Evolutionary conservation across 2,329 filamentous ascomycete genomes (phyloP).

Genomic region (Metarhizium humberi): DNA sequence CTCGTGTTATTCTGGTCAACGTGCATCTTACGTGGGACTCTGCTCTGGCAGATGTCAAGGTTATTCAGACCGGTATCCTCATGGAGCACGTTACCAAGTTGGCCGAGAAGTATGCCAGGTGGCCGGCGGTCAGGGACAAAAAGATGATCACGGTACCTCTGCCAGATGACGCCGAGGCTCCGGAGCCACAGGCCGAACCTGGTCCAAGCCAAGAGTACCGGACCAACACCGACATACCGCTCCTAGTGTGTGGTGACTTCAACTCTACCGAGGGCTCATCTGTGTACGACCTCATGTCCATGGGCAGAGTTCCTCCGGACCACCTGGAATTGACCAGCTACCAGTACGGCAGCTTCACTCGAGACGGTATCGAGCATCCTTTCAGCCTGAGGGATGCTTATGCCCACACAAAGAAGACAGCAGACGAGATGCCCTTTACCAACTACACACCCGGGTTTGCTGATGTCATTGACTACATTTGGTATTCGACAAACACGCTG

Average conservation of each 20-base stretch:
- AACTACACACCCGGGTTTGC: slow-evolving; percentile 95
- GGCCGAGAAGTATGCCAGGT: slow-evolving; percentile 74
- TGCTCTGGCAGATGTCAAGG: slow-evolving; percentile 82
- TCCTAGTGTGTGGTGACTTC: slow-evolving; percentile 91
- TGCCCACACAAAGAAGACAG: slow-evolving; percentile 68
- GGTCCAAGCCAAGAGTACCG: slow-evolving; percentile 81
- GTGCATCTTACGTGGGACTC: slow-evolving; percentile 95
- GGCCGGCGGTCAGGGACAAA: slow-evolving; percentile 77
- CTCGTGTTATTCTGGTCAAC: slow-evolving; percentile 85
- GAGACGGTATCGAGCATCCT: slow-evolving; percentile 85
- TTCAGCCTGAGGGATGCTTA: slow-evolving; percentile 93
- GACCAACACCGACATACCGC: slow-evolving; percentile 76
- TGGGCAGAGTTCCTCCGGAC: slow-evolving; percentile 66
- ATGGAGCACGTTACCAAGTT: slow-evolving; percentile 87
- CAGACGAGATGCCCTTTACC: slow-evolving; percentile 81
- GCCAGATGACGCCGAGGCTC: slow-evolving; percentile 33
- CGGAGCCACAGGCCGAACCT: slow-evolving; percentile 49
- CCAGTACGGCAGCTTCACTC: slow-evolving; percentile 88
- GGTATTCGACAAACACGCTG: slow-evolving; percentile 87
- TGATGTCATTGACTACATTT: slow-evolving; percentile 93
- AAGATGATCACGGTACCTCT: slow-evolving; percentile 40
- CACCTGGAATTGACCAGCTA: slow-evolving; percentile 73
- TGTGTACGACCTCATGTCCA: slow-evolving; percentile 81
- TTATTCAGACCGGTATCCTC: slow-evolving; percentile 89
- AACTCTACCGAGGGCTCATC: slow-evolving; percentile 84